Base-by-base conservation (phyloP, 305 asterid genomes). In the Euphrasia arctica region DNA sequence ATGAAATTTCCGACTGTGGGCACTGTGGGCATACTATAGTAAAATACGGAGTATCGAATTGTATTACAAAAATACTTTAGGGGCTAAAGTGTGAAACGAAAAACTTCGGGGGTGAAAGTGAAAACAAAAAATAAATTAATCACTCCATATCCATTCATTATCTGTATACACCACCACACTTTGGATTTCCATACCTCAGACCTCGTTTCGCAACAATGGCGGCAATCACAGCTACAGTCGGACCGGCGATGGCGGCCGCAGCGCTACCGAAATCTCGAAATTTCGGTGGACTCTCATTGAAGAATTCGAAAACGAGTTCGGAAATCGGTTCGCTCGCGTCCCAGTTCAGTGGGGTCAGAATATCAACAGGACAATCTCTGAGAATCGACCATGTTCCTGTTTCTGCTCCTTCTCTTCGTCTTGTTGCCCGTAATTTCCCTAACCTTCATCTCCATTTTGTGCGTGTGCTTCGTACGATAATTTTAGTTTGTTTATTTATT, bases 291-390 rank as follows among this genome's bases (percentile, higher is more conserved):
- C 32, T 77, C 43, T 45, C 78, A 10, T 5, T 65, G 47, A 64
- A 28, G 45, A 63, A 57, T 22, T 62, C 71, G 13, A 72, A 25
- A 31, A 48, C 62, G 4, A 27, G 42, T 57, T 58, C 80, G 45
- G 83, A 76, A 45, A 75, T 87, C 22, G 78, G 82, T 43, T 85
- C 75, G 65, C 42, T 77, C 22, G 62, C 84, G 2, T 87, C 95
- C 54, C 83, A 85, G 72, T 64, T 87, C 66, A 77, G 83, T 67
- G 92, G 95, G 25, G 39, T 83, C 68, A 85, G 72, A 77, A 78
- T 87, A 68, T 85, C 90, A 0, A 52, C 64, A 28, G 31, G 57
- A 71, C 78, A 76, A n/a, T 68, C 60, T 58, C 75, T 73, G 58
- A 65, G 14, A 9, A 42, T 1, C n/a, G 47, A 75, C 31, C 51